Base-by-base conservation (phyloP, 2,329 filamentous ascomycete genomes). In the Thermothelomyces thermophilus region DNA sequence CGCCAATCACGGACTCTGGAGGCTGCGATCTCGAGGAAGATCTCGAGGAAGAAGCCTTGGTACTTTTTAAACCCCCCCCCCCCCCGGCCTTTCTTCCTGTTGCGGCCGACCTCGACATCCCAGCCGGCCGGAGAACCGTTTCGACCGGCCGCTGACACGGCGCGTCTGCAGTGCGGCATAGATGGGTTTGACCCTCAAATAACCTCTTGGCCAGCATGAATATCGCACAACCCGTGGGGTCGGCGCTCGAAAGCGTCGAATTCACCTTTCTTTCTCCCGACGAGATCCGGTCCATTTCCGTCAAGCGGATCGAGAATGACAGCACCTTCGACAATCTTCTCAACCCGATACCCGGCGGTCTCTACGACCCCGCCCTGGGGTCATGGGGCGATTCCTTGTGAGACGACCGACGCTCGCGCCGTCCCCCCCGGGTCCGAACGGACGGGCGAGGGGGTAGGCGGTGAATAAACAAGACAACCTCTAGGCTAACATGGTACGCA, bases 321-420 rank as follows among this genome's bases (percentile, higher is more conserved):
- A 87, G 80, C 58, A 95, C 93, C n/a, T 93, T 97, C 67, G 93
- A 97, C 70, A 89, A 82, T 51, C 80, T 96, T 50, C 77, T 94
- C 58, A 90, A 95, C 62, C 90, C 91, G 7, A 80, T 94, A 9
- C 87, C 90, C 13, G 90, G 90, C 52, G 93, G 93, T 66, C 77
- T 98, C 8, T 95, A 98, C 64, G 93, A 96, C 68, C 81, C 87
- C 49, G 90, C 91, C 41, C 76, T 98, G 53, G 93, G 93, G 26
- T 88, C 91, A 46, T 95, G 89, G 78, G 83, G 86, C 41, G 89
- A 95, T 64, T 80, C 86, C 66, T 75, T 83, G 87, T 94, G 78
- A 72, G 82, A 48, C 35, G 17, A 7, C 31, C 40, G 5, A 14
- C 16, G 16, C 44, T n/a, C 20, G 13, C 24, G 31, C 35, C 20